These are phyloP conservation scores for Verticillium nubilum DNA, from an alignment of 2,329 filamentous ascomycete species.

Conservation along the genomic window DNA sequence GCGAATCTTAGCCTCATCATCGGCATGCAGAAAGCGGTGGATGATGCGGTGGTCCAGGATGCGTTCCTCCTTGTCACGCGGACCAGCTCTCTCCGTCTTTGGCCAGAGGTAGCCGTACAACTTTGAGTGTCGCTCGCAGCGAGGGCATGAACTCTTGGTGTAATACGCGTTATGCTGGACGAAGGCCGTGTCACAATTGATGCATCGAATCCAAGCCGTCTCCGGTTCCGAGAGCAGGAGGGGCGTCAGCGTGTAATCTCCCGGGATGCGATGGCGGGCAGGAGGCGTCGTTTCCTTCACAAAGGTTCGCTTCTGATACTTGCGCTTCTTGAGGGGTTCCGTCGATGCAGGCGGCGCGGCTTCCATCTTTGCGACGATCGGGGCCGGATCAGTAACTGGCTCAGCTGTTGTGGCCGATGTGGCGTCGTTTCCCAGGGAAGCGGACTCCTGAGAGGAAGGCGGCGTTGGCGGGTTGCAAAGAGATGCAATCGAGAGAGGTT, in stretches of 20 bases:
- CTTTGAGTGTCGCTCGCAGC: slow-evolving; percentile 93
- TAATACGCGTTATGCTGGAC: slow-evolving; percentile 85
- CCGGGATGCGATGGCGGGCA: slow-evolving; percentile 48
- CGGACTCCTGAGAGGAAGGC: slow-evolving; percentile 2
- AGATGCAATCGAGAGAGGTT: slow-evolving; percentile 22
- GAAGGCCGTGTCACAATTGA: slow-evolving; percentile 75
- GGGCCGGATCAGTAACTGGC: not conserved
- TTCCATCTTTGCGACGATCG: slow-evolving; percentile 1
- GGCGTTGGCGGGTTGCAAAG: slow-evolving; percentile 22
- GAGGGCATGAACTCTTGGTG: slow-evolving; percentile 78
- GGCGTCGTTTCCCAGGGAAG: not conserved
- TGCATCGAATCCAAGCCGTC: slow-evolving; percentile 86
- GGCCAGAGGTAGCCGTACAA: slow-evolving; percentile 95
- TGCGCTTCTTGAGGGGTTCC: slow-evolving; percentile 22
- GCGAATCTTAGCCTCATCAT: slow-evolving; percentile 57
- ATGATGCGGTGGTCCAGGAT: slow-evolving; percentile 82
- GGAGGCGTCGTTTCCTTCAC: slow-evolving; percentile 26
- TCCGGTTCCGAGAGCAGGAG: slow-evolving; percentile 67
- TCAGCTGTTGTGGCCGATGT: not conserved
- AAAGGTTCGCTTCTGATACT: slow-evolving; percentile 26
- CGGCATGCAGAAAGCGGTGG: slow-evolving; percentile 72
- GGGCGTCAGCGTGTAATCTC: slow-evolving; percentile 79
- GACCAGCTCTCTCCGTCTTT: slow-evolving; percentile 80
- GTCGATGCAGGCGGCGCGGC: slow-evolving; percentile 2
- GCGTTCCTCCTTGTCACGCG: slow-evolving; percentile 63